Evolutionary conservation across 345 rosid genomes (phyloP), one percentile per base, ranked within the genome.

Genomic region (Lagerstroemia speciosa): DNA sequence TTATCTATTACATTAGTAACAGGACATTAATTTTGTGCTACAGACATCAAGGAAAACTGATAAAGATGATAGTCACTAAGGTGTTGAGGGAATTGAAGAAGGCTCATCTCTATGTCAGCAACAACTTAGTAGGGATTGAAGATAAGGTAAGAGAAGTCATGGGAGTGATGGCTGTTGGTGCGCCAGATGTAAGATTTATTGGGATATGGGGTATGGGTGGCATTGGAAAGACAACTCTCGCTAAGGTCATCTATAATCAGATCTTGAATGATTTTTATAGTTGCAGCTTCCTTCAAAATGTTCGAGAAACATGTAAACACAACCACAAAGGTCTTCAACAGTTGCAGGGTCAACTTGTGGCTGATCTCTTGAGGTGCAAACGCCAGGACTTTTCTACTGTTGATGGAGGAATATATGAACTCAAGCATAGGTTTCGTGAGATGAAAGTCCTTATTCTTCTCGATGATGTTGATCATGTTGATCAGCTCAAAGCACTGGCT

Each of bases 391-490:
- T 9, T 9, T 1, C 48, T 52, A n/a, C 30, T 32, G n/a, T 43
- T 0, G 26, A 66, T 0, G n/a, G 22, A 31, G 37, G 55, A n/a
- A 30, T 27, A 33, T 0, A 43, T 5, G 29, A 27, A 48, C 32
- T 66, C 14, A 66, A 46, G 2, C 6, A 8, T 7, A 30, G 20
- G 58, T 30, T 67, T 6, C 45, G 30, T 41, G 17, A 34, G 0
- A 45, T 15, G 26, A 67, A 19, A 16, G 55, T 67, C 9, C 41
- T 67, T 30, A 34, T 67, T 29, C 38, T 31, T 45, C 69, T 67
- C 26, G 69, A 66, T 7, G 43, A 65, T 45, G 57, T 66, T 30
- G 24, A 32, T 30, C n/a, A 33, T 5, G 43, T 9, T 30, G 29
- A 43, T 7, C 69, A 66, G 20, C n/a, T 66, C 6, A 33, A 66